Base-by-base conservation (phyloP, 495 filamentous ascomycete genomes). In the Polyplosphaeria fusca region DNA sequence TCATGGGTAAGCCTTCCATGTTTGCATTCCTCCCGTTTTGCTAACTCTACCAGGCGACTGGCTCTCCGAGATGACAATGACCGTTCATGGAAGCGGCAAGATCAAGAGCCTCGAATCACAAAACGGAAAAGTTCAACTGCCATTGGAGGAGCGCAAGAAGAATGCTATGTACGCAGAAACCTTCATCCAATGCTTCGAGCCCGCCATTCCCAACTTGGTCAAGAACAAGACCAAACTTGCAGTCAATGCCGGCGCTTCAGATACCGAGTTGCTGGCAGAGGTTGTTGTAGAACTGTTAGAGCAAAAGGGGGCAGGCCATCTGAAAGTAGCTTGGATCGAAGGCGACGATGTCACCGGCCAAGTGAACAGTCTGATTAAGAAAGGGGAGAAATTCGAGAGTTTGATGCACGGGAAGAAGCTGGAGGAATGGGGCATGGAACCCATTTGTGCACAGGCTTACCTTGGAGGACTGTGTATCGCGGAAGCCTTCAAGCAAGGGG, bases 401-500 rank as follows among this genome's bases (percentile, higher is more conserved):
- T 19, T 65, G 48, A 56, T 58, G 58, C 27, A 55, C 42, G 51
- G 58, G 5, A 57, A 58, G 47, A 63, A 56, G 26, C 39, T 67
- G 14, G 47, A 63, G 45, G 61, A 66, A 23, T 66, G 67, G 65
- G 54, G 48, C 13, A 47, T 64, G 42, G 64, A 68, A 28, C 59
- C 60, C 11, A 46, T 69, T 19, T 66, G 57, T 39, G 65, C 65
- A 11, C 65, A 69, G 46, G 59, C 55, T 27, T 69, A 69, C 51
- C 62, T 69, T 18, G 67, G 67, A 7, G 62, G 62, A 2, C 37
- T 67, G 1, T 67, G 62, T 11, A 70, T 70, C 19, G 66, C 60
- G 9, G 47, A 61, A 44, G 66, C 65, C 19, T 58, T 70, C 32
- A 56, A 32, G 30, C 37, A 61, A 27, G 68, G 68, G 7, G 68